Base-by-base conservation (phyloP, 2,329 filamentous ascomycete genomes). In the Penicillium rolfsii region DNA sequence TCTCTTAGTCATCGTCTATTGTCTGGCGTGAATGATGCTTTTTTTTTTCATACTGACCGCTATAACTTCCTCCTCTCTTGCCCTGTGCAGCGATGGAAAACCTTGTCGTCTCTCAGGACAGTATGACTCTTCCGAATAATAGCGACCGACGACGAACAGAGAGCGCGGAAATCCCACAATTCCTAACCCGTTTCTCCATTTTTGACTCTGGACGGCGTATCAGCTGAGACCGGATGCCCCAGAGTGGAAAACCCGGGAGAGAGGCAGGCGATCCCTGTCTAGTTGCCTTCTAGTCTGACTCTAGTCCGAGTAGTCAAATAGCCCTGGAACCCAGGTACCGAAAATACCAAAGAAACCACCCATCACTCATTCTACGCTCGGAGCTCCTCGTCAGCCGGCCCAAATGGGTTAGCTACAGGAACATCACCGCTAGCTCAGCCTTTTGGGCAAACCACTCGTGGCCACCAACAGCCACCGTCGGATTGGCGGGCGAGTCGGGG, bases 201-300 rank as follows among this genome's bases (percentile, higher is more conserved):
- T 63, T 59, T 53, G 45, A 43, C 49, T 49, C 49, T 56, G 33
- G 58, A 26, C 26, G 40, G 54, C 26, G 40, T 55, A 62, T 67
- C 67, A 67, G 66, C 65, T 69, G 67, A 67, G 64, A 52, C 52
- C 62, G 58, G 58, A 33, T 49, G 57, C 33, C 59, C 55, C 38
- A 62, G 53, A 56, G 43, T 43, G 57, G 57, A 43, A 43, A 61
- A 63, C 54, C 60, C 48, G 50, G 58, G 38, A 58, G 40, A 56
- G 59, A 61, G 55, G 55, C 54, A 55, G 38, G 33, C 52, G 40
- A 63, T 60, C 62, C 57, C 55, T 65, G 60, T 22, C 58, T 64
- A 64, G 67, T 67, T 64, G 65, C 60, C 60, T 62, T 57, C 48
- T 54, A 50, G 60, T 53, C 45, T 30, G 26, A 48, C 45, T 30